Conservation (phyloP, 2,329 filamentous ascomycete species). For the Pseudogymnoascus sp. region DNA sequence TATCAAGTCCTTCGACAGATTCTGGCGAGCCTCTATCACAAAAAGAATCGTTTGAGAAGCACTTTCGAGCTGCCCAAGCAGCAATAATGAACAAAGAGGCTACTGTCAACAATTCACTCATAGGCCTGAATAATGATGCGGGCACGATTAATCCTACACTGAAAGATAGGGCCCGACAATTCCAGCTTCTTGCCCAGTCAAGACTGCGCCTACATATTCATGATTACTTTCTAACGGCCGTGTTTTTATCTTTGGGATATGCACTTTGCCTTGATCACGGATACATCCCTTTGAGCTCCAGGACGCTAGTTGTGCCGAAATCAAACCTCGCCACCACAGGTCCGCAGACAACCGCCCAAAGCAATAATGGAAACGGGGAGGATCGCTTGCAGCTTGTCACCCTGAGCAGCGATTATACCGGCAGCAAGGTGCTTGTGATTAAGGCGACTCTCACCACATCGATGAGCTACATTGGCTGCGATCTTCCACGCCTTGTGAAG, state of each 20-base stretch:
- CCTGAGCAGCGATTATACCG: background rate
- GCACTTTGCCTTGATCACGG: constrained; percentile 27
- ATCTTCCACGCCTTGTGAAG: background rate
- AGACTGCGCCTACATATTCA: constrained; percentile 19
- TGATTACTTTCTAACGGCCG: constrained; percentile 30
- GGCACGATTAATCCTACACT: constrained; percentile 17
- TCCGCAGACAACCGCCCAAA: background rate
- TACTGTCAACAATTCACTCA: background rate
- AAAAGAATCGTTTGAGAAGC: constrained; percentile 1
- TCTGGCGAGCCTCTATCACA: background rate
- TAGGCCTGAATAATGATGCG: constrained; percentile 11
- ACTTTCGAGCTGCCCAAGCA: constrained; percentile 1
- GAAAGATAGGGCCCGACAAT: constrained; percentile 18
- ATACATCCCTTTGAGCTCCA: constrained; percentile 29
- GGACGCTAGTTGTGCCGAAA: constrained; percentile 25
- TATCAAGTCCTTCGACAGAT: background rate
- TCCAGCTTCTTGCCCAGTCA: constrained; percentile 3
- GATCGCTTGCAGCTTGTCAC: background rate
- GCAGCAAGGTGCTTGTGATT: constrained; percentile 11
- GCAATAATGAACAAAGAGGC: background rate
- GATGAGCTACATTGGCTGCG: background rate
- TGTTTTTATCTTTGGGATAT: constrained; percentile 27
- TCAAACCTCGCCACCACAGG: background rate
- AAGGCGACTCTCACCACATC: constrained; percentile 10
- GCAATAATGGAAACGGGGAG: background rate